Percentiles rank a stretch among this genome's conserved stretches.
Conservation (phyloP, 768 basidiomycete species). For the Galerina marginata region DNA sequence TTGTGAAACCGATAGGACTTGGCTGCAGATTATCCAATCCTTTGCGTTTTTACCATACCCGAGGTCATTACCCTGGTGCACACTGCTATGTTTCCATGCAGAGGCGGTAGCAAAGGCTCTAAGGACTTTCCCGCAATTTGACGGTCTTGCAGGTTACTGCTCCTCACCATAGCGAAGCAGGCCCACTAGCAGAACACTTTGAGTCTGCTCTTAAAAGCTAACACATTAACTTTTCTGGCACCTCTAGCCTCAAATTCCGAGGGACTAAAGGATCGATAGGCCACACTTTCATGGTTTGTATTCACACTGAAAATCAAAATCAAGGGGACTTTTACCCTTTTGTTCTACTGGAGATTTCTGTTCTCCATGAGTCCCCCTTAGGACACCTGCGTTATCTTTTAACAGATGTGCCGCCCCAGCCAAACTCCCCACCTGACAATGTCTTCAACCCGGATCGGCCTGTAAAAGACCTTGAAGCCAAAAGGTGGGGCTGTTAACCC, state of each 20-base stretch:
- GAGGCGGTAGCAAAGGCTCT: slow-evolving; percentile 19
- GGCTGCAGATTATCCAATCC: slow-evolving; percentile 12
- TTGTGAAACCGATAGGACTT: slow-evolving; percentile 13
- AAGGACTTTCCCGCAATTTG: slow-evolving; percentile 15
- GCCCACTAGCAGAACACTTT: slow-evolving; percentile 10
- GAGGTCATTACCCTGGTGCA: slow-evolving; percentile 19
- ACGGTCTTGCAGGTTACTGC: slow-evolving; percentile 13
- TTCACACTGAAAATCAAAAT: slow-evolving; percentile 84
- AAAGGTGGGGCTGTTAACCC: slow-evolving; percentile 72
- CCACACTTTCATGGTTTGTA: slow-evolving; percentile 85
- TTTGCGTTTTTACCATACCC: slow-evolving; percentile 18
- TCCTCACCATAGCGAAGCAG: slow-evolving; percentile 5
- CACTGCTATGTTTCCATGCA: slow-evolving; percentile 15
- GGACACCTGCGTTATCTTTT: slow-evolving; percentile 83
- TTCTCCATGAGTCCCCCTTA: slow-evolving; percentile 80
- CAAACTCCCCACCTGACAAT: slow-evolving; percentile 85
- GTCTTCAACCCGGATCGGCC: slow-evolving; percentile 75
- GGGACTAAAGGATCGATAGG: slow-evolving; percentile 85
- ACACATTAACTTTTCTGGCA: slow-evolving; percentile 66
- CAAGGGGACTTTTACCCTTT: slow-evolving; percentile 83
- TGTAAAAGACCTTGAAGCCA: slow-evolving; percentile 70
- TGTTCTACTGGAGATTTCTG: slow-evolving; percentile 83
- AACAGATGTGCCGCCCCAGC: slow-evolving; percentile 83
- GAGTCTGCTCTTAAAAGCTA: slow-evolving; percentile 66
- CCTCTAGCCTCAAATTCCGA: slow-evolving; percentile 81